These are phyloP conservation scores for Symmetrospora coprosmae DNA, from an alignment of 768 basidiomycete genomes.

Conservation along the genomic window DNA sequence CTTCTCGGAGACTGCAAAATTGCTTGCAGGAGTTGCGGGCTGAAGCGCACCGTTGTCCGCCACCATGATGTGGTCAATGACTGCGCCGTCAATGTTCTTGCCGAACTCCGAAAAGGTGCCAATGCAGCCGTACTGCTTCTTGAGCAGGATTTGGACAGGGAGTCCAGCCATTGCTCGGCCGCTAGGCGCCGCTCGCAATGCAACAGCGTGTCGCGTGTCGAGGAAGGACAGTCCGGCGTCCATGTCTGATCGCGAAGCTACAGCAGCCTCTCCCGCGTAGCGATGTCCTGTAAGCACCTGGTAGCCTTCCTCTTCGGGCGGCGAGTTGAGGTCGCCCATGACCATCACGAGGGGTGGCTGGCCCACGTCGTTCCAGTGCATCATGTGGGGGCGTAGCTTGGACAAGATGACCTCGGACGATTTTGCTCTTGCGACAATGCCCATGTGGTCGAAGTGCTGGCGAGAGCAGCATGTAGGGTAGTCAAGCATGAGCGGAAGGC, in stretches of 20 bases:
- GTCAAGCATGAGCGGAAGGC: no score
- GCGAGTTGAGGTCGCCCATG: slow-evolving; percentile 38
- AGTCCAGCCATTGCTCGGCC: no score
- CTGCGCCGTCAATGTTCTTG: background rate
- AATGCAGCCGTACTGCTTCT: slow-evolving; percentile 22
- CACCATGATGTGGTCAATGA: slow-evolving; percentile 28
- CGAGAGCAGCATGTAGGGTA: no score
- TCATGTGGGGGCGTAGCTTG: slow-evolving; percentile 23
- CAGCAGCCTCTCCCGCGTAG: background rate
- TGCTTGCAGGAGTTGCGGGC: no score
- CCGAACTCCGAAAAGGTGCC: slow-evolving; percentile 29
- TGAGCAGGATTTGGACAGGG: no score
- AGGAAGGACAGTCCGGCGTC: slow-evolving; percentile 19
- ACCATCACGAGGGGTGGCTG: slow-evolving; percentile 31
- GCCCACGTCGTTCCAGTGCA: no score
- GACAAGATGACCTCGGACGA: slow-evolving; percentile 34
- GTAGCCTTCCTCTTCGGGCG: slow-evolving; percentile 36
- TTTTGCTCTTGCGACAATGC: slow-evolving; percentile 32
- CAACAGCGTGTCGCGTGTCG: no score
- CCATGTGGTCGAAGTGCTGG: slow-evolving; percentile 38
- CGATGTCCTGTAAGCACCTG: slow-evolving; percentile 30
- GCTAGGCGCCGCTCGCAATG: no score
- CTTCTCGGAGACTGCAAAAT: no score
- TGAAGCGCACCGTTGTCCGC: slow-evolving; percentile 20
- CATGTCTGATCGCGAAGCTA: background rate